Conservation (phyloP, 2,329 filamentous ascomycete species). For the Fusarium keratoplasticum region DNA sequence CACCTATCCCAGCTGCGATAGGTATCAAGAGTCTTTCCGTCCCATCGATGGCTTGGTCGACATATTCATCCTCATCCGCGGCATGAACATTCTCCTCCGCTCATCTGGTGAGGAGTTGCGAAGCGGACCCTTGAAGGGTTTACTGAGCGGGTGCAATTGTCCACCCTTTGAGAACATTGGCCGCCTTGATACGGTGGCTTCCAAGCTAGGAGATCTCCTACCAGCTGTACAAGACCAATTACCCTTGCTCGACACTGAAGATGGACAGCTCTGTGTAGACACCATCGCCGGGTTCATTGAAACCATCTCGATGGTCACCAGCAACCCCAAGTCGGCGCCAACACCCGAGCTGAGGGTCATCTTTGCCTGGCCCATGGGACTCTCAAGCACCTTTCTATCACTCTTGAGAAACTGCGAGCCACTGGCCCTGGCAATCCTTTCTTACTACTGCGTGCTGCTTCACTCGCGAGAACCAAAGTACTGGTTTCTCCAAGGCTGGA, state of each 20-base stretch:
- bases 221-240: not conserved
- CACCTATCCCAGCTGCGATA: slow-evolving; percentile 15
- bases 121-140: slow-evolving; percentile 1
- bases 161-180: not conserved
- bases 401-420: slow-evolving; percentile 2
- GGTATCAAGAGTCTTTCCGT: not conserved
- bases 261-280: not conserved
- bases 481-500: slow-evolving; percentile 16
- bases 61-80: slow-evolving; percentile 18
- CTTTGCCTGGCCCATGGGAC: slow-evolving; percentile 13
- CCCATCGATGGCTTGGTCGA: slow-evolving; percentile 11
- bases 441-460: slow-evolving; percentile 13
- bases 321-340: not conserved
- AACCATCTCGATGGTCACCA: not conserved
- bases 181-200: not conserved
- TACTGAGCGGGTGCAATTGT: slow-evolving; percentile 7
- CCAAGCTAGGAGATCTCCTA: not conserved
- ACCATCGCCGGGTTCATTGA: not conserved
- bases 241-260: not conserved
- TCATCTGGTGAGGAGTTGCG: slow-evolving; percentile 1
- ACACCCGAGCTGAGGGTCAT: slow-evolving; percentile 10
- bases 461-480: not conserved
- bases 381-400: not conserved
- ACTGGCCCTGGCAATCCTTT: not conserved
- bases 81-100: slow-evolving; percentile 5